Conservation (phyloP, 805 yeast genomes). For the Monosporozyma aerobia region DNA sequence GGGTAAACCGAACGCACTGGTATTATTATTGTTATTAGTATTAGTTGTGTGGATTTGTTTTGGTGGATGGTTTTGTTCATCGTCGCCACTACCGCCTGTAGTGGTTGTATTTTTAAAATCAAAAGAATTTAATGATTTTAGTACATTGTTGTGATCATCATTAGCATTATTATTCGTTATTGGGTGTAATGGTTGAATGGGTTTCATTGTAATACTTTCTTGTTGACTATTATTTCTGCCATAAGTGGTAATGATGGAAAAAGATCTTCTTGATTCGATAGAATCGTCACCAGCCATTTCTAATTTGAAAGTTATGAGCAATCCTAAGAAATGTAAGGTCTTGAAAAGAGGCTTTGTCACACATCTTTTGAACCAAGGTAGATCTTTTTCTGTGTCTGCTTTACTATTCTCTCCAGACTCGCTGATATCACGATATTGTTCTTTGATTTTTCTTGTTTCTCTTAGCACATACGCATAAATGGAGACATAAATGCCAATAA, state of each 20-base stretch:
- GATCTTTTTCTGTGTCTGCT: neutral
- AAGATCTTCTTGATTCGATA: slow-evolving; percentile 5
- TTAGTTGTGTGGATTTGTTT: neutral
- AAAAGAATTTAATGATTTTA: neutral
- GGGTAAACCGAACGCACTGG: neutral
- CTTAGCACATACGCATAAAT: slow-evolving; percentile 64
- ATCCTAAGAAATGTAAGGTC: slow-evolving; percentile 5
- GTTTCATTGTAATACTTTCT: neutral
- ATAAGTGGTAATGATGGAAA: neutral
- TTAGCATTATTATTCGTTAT: neutral
- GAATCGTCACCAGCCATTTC: slow-evolving; percentile 13
- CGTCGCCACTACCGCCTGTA: neutral
- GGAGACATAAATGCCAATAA: slow-evolving; percentile 55
- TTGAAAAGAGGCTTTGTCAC: neutral
- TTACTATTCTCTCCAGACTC: neutral
- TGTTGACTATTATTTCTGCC: neutral
- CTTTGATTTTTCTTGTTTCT: slow-evolving; percentile 48
- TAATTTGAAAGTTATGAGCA: slow-evolving; percentile 17
- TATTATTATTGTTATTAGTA: neutral
- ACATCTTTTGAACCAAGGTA: neutral
- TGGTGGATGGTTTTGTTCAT: neutral
- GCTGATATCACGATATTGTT: slow-evolving; percentile 11
- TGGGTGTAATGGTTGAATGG: neutral
- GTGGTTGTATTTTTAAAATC: neutral
- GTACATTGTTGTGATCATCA: neutral